Evolutionary conservation across 768 basidiomycete genomes (phyloP).

Genomic region (Calocera viscosa): DNA sequence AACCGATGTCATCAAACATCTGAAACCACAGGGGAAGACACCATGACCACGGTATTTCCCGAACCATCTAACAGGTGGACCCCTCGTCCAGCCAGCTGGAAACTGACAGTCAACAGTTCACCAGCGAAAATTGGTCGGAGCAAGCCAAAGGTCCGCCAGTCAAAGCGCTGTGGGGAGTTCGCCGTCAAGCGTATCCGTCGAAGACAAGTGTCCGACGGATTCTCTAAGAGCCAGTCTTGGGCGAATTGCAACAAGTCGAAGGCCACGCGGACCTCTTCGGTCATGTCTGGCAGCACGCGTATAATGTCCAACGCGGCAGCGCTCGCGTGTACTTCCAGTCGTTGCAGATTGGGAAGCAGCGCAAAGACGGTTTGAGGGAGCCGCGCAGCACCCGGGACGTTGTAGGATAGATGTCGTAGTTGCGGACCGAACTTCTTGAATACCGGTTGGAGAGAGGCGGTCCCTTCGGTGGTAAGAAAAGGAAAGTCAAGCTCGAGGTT

Average conservation of each 20-base stretch:
- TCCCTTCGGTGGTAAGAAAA: not conserved
- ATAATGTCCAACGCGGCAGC: not conserved
- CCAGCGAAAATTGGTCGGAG: not conserved
- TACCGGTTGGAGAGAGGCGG: not conserved
- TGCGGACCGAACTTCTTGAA: not conserved
- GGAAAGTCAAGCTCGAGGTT: not conserved
- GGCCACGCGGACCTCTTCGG: not conserved
- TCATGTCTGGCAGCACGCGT: not conserved
- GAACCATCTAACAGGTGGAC: not conserved
- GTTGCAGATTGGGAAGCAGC: constrained; percentile 24
- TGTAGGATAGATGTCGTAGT: constrained; percentile 18
- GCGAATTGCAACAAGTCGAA: not conserved
- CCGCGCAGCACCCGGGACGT: constrained; percentile 34
- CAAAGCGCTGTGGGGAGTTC: not conserved
- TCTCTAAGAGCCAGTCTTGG: not conserved
- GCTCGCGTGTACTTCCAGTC: not conserved
- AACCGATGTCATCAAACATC: too few relatives aligned
- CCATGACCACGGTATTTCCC: not conserved
- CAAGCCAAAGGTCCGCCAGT: not conserved
- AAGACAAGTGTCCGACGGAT: not conserved
- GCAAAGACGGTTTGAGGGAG: constrained; percentile 33
- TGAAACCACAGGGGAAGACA: too few relatives aligned
- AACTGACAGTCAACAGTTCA: not conserved
- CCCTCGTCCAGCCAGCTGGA: not conserved
- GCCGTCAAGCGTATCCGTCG: not conserved